These are phyloP conservation scores for Davidsoniella eucalypti DNA, from an alignment of 2,329 filamentous ascomycete species.

Conservation along the genomic window DNA sequence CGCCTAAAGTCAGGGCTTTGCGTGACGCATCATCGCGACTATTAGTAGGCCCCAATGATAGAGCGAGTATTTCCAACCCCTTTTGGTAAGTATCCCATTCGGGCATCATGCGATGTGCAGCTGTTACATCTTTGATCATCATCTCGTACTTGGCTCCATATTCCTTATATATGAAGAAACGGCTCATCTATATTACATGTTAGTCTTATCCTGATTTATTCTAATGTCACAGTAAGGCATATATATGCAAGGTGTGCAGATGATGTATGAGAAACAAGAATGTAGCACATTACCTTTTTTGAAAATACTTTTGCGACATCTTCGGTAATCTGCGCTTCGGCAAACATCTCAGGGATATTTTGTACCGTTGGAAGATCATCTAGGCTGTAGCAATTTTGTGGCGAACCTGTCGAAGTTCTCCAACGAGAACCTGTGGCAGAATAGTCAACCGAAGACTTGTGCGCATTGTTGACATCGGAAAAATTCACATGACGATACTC, in stretches of 20 bases:
- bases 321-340: slow-evolving; percentile 42
- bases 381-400: too few species aligned
- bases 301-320: slow-evolving; percentile 45
- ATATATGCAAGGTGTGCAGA: not conserved
- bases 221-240: not conserved
- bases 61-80: slow-evolving; percentile 69
- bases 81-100: slow-evolving; percentile 69
- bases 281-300: slow-evolving; percentile 30
- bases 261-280: not conserved
- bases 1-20: slow-evolving; percentile 67
- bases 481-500: slow-evolving; percentile 36
- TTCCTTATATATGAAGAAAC: slow-evolving; percentile 78
- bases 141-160: slow-evolving; percentile 82
- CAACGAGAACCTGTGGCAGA: slow-evolving; percentile 20
- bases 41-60: slow-evolving; percentile 55
- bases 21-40: slow-evolving; percentile 44
- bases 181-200: slow-evolving; percentile 42
- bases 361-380: not conserved
- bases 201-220: too few species aligned
- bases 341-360: slow-evolving; percentile 27
- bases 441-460: not conserved
- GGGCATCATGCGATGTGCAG: slow-evolving; percentile 49
- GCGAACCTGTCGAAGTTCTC: slow-evolving; percentile 15
- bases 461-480: not conserved
- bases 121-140: slow-evolving; percentile 61